Conservation (phyloP, 2,329 filamentous ascomycete genomes). For the Cordyceps pruinosa region DNA sequence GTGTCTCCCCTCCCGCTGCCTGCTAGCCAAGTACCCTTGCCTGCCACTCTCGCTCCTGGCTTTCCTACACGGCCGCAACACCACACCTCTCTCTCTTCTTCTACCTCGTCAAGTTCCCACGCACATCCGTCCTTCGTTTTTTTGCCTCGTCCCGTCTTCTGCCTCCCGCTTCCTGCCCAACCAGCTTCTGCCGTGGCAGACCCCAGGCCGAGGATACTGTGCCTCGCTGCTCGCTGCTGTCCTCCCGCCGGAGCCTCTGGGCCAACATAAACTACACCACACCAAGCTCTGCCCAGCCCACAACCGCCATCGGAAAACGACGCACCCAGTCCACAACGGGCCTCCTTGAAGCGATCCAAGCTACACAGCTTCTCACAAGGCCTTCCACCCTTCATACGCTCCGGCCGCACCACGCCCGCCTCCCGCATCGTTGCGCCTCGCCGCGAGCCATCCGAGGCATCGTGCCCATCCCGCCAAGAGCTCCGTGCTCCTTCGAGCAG, state of each 20-base stretch:
- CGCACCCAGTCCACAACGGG: background rate
- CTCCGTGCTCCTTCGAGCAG: background rate
- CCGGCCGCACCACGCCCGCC: background rate
- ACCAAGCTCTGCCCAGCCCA: background rate
- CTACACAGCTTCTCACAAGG: background rate
- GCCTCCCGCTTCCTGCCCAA: background rate
- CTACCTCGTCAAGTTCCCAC: slow-evolving; percentile 2
- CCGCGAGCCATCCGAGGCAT: background rate
- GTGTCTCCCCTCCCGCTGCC: background rate
- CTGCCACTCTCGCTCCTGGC: slow-evolving; percentile 1
- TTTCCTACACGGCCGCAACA: slow-evolving; percentile 2
- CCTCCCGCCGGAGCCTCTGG: background rate
- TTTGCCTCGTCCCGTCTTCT: background rate
- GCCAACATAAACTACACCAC: background rate
- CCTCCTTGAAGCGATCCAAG: background rate
- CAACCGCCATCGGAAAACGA: slow-evolving; percentile 5
- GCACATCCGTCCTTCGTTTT: background rate
- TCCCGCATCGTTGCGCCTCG: background rate
- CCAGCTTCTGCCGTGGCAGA: background rate
- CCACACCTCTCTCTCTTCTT: background rate
- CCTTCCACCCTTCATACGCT: background rate
- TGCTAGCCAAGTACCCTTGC: background rate
- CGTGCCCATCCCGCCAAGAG: background rate
- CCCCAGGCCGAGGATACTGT: background rate
- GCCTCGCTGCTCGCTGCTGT: background rate